Evolutionary conservation across 164 flowering plant genomes (phyloP), one percentile per base, ranked within the genome.

Genomic region (Euptelea pleiosperma): DNA sequence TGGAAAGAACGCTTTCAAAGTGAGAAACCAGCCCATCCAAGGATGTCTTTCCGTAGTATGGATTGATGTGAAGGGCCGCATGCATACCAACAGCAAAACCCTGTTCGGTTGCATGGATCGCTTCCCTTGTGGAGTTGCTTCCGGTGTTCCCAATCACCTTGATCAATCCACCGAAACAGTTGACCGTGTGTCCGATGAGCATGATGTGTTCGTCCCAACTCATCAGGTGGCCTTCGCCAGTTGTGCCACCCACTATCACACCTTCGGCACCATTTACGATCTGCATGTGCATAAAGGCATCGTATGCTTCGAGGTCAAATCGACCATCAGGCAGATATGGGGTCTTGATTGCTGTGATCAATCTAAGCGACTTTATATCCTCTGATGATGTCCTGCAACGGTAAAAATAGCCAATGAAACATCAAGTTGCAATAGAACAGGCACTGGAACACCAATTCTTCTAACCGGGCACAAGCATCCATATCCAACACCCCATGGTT

Each of bases 61-160:
- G 98, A 69, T 88, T 88, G 63, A 91, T 91, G 65, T 88, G 98
- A 48, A 88, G 88, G 4, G 96, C 89, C 14, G 91, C 98, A 63
- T 91, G 91, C 91, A 91, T 91, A 46, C 98, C 98, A 21, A 88
- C 96, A 29, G 94, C 94, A 77, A 88, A 91, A 28, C 94, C 98
- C 43, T 88, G 94, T 52, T 91, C 96, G 6, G 91, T 80, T 8
- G 98, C 96, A 73, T 86, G 96, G 41, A 91, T 82, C 33, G 98
- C 98, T 82, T 91, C 98, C 59, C 94, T 59, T 0, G 96, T 91
- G 8, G 91, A 91, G 79, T 88, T 88, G 60, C 98, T 91, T 70
- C 98, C 94, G 6, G 94, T 86, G 71, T 91, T 91, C 19, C 98
- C 98, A 65, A 91, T 86, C 29, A 91, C 98, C 57, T 91, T 88